These are phyloP conservation scores for Mycena crocata DNA, from an alignment of 768 basidiomycete species.

Conservation along the genomic window DNA sequence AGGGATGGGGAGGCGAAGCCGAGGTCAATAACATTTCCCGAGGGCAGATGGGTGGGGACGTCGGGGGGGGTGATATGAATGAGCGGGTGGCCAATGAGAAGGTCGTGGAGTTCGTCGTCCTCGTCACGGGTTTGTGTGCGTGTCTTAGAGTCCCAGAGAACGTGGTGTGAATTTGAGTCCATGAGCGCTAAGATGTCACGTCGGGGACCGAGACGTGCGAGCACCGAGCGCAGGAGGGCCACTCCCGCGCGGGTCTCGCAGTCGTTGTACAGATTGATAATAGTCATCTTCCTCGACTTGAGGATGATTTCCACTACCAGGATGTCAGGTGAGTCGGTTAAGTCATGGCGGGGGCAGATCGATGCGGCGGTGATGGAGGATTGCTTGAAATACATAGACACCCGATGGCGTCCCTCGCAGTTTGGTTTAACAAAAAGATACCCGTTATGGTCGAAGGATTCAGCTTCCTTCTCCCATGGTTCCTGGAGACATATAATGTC, in stretches of 20 bases:
- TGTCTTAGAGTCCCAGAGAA: neutral
- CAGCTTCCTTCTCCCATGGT: neutral
- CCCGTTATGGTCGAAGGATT: neutral
- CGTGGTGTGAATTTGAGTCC: neutral
- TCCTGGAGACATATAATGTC: slow-evolving; percentile 6
- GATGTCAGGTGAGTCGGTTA: neutral
- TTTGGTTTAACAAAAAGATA: neutral
- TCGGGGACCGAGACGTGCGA: neutral
- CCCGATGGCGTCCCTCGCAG: neutral
- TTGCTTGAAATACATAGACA: neutral
- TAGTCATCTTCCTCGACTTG: neutral
- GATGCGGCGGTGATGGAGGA: neutral
- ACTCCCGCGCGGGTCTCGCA: neutral
- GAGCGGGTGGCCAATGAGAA: neutral
- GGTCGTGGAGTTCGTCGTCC: slow-evolving; percentile 1
- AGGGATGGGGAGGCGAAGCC: slow-evolving; percentile 3
- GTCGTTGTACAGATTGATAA: slow-evolving; percentile 1
- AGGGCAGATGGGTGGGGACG: slow-evolving; percentile 2
- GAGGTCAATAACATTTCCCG: neutral
- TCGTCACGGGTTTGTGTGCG: neutral
- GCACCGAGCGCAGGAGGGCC: neutral
- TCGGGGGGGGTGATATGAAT: slow-evolving; percentile 2
- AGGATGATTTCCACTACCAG: neutral
- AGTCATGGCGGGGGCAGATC: slow-evolving; percentile 8
- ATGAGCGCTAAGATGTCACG: neutral